Base-by-base conservation (phyloP, 805 yeast species). In the Yamadazyma insecticola region DNA sequence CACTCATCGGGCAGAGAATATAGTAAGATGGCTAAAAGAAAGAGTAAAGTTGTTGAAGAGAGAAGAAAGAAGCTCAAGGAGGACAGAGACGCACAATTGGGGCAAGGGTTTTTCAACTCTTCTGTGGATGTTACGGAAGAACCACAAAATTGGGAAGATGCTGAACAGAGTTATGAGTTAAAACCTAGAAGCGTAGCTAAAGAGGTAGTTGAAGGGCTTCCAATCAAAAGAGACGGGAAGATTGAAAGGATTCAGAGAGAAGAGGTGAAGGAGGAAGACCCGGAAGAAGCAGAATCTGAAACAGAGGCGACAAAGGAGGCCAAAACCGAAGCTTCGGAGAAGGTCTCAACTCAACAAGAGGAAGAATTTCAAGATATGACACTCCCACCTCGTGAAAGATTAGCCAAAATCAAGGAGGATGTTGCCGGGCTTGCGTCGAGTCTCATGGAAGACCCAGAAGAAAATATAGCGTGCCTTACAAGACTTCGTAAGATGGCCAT, bases 371-470 rank as follows among this genome's bases (percentile, higher is more conserved):
- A 57, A 15, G 76, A 76, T 38, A 64, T 74, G 0, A 69, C 62
- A 5, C 47, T 71, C 10, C 47, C 73, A 1, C 75, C 76, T 1
- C 60, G 55, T 35, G 82, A 82, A 51, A 67, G 66, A 33, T 62
- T 85, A 16, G 44, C 69, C 5, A 70, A 74, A 35, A 63, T 83
- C 24, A 84, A 88, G 48, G 97, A 88, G 57, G 85, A 83, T 33
- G 74, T 92, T 24, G 96, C 97, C 0, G 77, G 73, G 13, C 55
- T 81, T 29, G 96, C 95, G 1, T 83, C 85, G 23, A 72, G 72
- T 24, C 59, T 90, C 21, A 77, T 77, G 47, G 95, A 88, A 51
- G 85, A 86, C 36, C 96, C 97, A 5, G 97, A 92, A 54, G 95
- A 86, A 48, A 74, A 89, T 47, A 67, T 81, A 6, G 51, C 72